Conservation (phyloP, 2,329 filamentous ascomycete genomes). For the Cladosporium sp. region DNA sequence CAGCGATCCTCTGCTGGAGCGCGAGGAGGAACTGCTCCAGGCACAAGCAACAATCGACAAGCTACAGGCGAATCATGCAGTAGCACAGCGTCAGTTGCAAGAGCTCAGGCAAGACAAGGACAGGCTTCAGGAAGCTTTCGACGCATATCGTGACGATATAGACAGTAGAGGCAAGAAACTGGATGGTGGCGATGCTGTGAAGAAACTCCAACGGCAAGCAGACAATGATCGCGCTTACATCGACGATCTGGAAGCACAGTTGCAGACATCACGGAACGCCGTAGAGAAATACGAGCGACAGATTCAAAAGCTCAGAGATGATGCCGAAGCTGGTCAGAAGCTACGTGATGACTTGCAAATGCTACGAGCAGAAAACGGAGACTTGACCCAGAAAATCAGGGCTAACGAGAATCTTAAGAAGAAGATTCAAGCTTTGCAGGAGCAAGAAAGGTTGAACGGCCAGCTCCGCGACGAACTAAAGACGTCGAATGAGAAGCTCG, state of each 20-base stretch:
- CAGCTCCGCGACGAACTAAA: slow-evolving; percentile 44
- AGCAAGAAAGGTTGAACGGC: slow-evolving; percentile 42
- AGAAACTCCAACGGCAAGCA: slow-evolving; percentile 41
- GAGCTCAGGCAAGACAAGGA: slow-evolving; percentile 39
- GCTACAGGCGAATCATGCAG: slow-evolving; percentile 37
- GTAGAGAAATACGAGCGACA: slow-evolving; percentile 45
- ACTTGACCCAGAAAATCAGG: slow-evolving; percentile 45
- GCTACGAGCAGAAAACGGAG: slow-evolving; percentile 46
- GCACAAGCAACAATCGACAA: slow-evolving; percentile 45
- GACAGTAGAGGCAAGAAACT: slow-evolving; percentile 36
- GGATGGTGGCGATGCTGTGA: slow-evolving; percentile 39
- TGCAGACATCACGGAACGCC: slow-evolving; percentile 40
- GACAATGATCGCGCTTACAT: slow-evolving; percentile 47
- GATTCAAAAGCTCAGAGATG: slow-evolving; percentile 40
- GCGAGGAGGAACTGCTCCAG: slow-evolving; percentile 47
- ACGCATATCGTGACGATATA: slow-evolving; percentile 43
- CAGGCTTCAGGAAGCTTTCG: slow-evolving; percentile 45
- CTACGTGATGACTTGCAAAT: slow-evolving; percentile 50
- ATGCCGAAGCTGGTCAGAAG: slow-evolving; percentile 43
- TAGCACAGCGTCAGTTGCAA: slow-evolving; percentile 40
- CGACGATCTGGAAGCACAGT: slow-evolving; percentile 45
- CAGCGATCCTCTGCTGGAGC: slow-evolving; percentile 44
- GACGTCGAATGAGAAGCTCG: slow-evolving; percentile 39
- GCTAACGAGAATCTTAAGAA: slow-evolving; percentile 52
- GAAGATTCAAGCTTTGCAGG: slow-evolving; percentile 49